A percentile compares a stretch with the other conserved stretches of the same genome.
These are phyloP conservation scores for Dichomitus squalens DNA, from an alignment of 1,284 basidiomycete species.

Conservation along the genomic window DNA sequence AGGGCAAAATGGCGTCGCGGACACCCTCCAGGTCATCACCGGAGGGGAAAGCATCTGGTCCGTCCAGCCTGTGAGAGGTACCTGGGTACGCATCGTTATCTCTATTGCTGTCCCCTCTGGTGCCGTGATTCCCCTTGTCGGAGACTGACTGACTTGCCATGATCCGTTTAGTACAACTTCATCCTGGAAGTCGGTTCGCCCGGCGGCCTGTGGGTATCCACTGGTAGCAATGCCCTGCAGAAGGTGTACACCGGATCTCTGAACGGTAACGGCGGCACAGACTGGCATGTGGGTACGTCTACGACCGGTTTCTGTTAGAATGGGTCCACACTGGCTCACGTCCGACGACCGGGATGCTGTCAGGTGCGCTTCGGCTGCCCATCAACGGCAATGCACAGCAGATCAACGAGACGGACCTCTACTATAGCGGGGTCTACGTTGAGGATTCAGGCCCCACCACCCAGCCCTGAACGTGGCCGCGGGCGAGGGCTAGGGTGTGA, in stretches of 20 bases:
- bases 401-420: conserved; percentile 31
- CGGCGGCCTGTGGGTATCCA: conserved; percentile 33
- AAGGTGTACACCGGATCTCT: conserved; percentile 31
- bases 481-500: neutral
- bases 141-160: neutral
- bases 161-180: conserved; percentile 26
- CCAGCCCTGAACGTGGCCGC: conserved; percentile 9
- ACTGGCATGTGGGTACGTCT: conserved; percentile 30
- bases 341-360: neutral
- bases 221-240: conserved; percentile 25
- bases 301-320: neutral
- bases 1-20: conserved; percentile 29
- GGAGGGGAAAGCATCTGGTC: conserved; percentile 31
- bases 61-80: conserved; percentile 29
- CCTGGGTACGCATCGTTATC: conserved; percentile 24
- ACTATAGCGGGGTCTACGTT: conserved; percentile 30
- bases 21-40: conserved; percentile 30
- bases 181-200: conserved; percentile 30
- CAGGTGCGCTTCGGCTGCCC: conserved; percentile 29
- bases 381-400: conserved; percentile 26
- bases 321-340: neutral
- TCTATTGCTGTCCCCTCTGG: neutral
- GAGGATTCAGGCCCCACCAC: conserved; percentile 29
- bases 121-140: neutral
- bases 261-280: conserved; percentile 31